Percentiles rank a stretch among this genome's conserved stretches.
Conservation (phyloP, 148 eudicot species). For the Rhododendron ferrugineum region DNA sequence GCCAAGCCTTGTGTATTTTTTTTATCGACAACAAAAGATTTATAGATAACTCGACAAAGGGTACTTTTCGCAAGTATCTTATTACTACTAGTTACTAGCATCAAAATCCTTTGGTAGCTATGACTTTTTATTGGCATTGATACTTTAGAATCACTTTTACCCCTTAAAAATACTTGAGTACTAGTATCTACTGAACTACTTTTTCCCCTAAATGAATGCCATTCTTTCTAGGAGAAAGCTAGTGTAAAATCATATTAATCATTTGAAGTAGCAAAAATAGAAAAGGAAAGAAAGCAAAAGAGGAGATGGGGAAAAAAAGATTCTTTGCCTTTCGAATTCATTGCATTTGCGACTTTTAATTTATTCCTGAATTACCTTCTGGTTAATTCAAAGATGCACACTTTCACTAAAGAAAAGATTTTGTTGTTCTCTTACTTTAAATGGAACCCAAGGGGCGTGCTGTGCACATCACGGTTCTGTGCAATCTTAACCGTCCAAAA, state of each 20-base stretch:
- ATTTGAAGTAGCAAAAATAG: not conserved
- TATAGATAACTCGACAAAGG: no score
- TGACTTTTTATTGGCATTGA: not conserved
- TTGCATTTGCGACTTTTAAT: conserved; percentile 1
- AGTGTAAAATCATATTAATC: not conserved
- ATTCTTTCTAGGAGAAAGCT: not conserved
- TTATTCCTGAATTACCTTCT: not conserved
- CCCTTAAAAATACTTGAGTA: not conserved
- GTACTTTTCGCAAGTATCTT: not conserved
- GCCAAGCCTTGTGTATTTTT: not conserved
- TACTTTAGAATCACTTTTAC: conserved; percentile 8
- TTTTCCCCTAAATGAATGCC: not conserved
- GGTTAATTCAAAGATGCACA: conserved; percentile 10
- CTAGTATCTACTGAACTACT: not conserved
- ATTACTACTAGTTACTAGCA: not conserved
- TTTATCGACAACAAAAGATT: no score
- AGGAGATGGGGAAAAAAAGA: not conserved
- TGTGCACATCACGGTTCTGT: no score
- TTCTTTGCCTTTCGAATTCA: not conserved
- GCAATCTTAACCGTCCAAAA: no score
- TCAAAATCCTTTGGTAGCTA: not conserved
- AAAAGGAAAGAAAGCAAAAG: not conserved
- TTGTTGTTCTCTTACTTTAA: not conserved
- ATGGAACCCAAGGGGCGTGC: not conserved
- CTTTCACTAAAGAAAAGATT: conserved; percentile 4